Percentiles rank a stretch among this genome's conserved stretches.
Conservation (phyloP, 768 basidiomycete species). For the Kwoniella mangroviensis region DNA sequence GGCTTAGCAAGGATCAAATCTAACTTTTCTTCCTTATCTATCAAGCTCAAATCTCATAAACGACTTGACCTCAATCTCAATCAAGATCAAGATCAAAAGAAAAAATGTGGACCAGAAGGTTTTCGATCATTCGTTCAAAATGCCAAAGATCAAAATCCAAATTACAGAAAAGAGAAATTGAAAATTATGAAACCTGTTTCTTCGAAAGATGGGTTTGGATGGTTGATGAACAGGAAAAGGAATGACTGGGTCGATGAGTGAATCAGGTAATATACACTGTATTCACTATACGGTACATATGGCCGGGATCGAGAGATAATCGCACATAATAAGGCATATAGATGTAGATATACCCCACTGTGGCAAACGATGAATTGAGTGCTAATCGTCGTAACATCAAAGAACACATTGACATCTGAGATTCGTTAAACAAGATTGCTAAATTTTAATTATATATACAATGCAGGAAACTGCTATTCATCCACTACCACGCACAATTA, state of each 20-base stretch:
- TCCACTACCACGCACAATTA: no score
- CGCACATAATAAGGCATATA: no score
- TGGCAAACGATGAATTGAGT: background rate
- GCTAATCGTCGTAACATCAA: no score
- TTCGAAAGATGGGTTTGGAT: background rate
- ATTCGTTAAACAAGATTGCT: no score
- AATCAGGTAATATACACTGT: no score
- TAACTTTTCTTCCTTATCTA: background rate
- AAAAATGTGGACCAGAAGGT: background rate
- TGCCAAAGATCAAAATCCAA: slow-evolving; percentile 1
- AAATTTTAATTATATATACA: no score
- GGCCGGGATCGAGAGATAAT: background rate
- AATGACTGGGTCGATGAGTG: background rate
- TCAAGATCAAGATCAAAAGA: background rate
- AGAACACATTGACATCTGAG: no score
- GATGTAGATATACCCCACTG: background rate
- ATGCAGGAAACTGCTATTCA: no score
- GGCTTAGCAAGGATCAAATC: background rate
- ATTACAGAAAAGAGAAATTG: background rate
- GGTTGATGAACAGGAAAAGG: slow-evolving; percentile 5
- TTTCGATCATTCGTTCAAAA: background rate
- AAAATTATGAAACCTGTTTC: slow-evolving; percentile 5
- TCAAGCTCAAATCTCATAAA: background rate
- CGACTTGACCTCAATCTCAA: background rate
- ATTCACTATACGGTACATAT: no score